These are phyloP conservation scores for Climacium dendroides DNA, from an alignment of 225 moss, liverwort and hornwort species.

Conservation along the genomic window DNA sequence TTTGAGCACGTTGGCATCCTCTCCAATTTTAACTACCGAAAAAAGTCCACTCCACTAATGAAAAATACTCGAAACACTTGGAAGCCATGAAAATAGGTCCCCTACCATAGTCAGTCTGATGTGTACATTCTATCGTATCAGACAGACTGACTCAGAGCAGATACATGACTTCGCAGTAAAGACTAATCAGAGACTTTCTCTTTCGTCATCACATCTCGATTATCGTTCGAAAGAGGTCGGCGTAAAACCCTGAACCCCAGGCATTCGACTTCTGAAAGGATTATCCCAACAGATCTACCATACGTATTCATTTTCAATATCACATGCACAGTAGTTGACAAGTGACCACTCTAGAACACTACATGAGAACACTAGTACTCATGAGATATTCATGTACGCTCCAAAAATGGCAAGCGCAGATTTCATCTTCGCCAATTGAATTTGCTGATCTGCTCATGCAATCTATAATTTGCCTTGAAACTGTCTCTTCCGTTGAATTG, in stretches of 20 bases:
- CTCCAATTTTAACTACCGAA: background rate
- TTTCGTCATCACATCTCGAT: background rate
- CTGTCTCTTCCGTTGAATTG: background rate
- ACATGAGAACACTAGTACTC: background rate
- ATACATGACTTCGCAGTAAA: background rate
- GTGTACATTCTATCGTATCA: background rate
- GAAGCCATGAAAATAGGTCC: background rate
- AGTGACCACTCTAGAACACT: background rate
- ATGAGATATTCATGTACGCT: background rate
- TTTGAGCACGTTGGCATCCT: background rate
- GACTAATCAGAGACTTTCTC: background rate
- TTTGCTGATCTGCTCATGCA: background rate
- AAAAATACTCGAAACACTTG: background rate
- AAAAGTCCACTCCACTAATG: background rate
- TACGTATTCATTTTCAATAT: background rate
- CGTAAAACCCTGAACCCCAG: constrained; percentile 12
- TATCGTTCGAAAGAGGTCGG: background rate
- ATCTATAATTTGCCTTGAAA: background rate
- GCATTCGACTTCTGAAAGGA: background rate
- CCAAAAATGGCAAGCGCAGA: background rate
- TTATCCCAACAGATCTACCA: background rate
- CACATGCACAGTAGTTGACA: background rate
- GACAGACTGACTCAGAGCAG: background rate
- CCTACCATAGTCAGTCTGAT: background rate
- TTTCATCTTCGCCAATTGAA: background rate